A percentile compares a stretch with the other conserved stretches of the same genome.
phyloP scores from a whole-genome alignment of 192 early-diverging fungal species.

The Coemansia sp. region DNA sequence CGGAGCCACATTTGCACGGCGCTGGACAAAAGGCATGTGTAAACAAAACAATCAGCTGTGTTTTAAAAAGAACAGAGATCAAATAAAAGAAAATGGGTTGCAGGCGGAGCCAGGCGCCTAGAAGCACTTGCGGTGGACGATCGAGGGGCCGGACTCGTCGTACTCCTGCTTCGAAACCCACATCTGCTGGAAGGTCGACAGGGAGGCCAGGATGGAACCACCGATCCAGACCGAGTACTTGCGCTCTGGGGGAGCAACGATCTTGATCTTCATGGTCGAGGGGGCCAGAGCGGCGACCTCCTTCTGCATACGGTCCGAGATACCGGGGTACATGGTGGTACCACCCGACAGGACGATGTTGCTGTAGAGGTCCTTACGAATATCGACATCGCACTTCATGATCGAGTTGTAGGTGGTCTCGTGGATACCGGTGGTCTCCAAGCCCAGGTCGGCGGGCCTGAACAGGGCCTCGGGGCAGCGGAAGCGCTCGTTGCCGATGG shows the following conservation, averaged over 20 bases:
- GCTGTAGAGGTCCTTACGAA: slow-evolving; percentile 92
- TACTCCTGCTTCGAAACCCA: slow-evolving; percentile 99
- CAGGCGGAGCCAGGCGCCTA: slow-evolving; percentile 42
- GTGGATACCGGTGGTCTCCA: slow-evolving; percentile 91
- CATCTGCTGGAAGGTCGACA: slow-evolving; percentile 99
- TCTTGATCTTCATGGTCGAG: slow-evolving; percentile 95
- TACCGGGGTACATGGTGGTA: slow-evolving; percentile 97
- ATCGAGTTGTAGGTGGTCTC: slow-evolving; percentile 96
- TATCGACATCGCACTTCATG: slow-evolving; percentile 97
- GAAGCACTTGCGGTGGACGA: slow-evolving; percentile 98
- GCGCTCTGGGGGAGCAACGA: slow-evolving; percentile 97
- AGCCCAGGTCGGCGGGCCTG: slow-evolving; percentile 91
- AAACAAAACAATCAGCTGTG: not conserved
- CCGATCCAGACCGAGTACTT: slow-evolving; percentile 99
- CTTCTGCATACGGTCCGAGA: slow-evolving; percentile 96
- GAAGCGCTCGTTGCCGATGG: slow-evolving; percentile 97
- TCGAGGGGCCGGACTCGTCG: slow-evolving; percentile 95
- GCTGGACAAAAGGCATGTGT: not conserved
- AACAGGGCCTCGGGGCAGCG: slow-evolving; percentile 96
- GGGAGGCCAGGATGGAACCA: slow-evolving; percentile 94
- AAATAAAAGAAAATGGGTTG: slow-evolving; percentile 3
- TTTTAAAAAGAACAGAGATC: not conserved
- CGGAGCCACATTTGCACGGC: too few species aligned
- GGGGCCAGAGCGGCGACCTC: slow-evolving; percentile 95
- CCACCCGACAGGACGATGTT: slow-evolving; percentile 97